These are phyloP conservation scores for Cylindrotheca fusiformis DNA, from an alignment of 108 stramenopile species.

Conservation along the genomic window DNA sequence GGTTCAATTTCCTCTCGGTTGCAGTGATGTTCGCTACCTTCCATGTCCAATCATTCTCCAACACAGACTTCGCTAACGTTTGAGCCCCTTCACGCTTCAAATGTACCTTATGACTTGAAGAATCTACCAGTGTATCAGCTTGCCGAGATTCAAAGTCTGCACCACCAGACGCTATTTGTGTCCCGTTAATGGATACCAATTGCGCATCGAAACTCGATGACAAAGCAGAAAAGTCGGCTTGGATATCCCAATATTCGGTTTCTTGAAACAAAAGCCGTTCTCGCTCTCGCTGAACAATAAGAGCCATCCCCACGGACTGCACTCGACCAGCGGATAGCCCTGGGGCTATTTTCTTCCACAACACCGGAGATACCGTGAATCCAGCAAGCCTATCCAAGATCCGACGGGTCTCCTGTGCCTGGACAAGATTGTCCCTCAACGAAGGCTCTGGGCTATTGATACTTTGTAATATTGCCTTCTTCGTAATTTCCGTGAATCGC, in stretches of 20 bases:
- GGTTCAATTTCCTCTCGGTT: constrained; percentile 23
- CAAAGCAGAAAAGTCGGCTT: constrained; percentile 31
- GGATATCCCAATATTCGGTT: constrained; percentile 54
- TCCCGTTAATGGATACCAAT: constrained; percentile 45
- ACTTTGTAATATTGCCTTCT: constrained; percentile 38
- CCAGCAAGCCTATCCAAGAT: constrained; percentile 70
- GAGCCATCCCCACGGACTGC: constrained; percentile 67
- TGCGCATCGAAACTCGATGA: constrained; percentile 29
- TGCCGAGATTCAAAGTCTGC: constrained; percentile 56
- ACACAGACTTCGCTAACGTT: constrained; percentile 12
- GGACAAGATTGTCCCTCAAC: constrained; percentile 47
- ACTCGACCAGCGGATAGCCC: constrained; percentile 81
- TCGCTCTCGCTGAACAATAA: constrained; percentile 65
- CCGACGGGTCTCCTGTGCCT: constrained; percentile 77
- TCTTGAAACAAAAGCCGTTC: constrained; percentile 57
- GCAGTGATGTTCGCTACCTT: constrained; percentile 26
- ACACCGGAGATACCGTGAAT: constrained; percentile 70
- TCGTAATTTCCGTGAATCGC: constrained; percentile 82
- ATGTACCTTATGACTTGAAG: constrained; percentile 27
- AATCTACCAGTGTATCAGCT: constrained; percentile 8
- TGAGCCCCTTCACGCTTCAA: constrained; percentile 23
- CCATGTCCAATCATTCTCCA: constrained; percentile 23
- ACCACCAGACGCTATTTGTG: constrained; percentile 37
- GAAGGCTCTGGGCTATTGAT: constrained; percentile 27
- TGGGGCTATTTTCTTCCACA: constrained; percentile 81